Conservation (phyloP, 306 rosid genomes). For the Medicago arabica region DNA sequence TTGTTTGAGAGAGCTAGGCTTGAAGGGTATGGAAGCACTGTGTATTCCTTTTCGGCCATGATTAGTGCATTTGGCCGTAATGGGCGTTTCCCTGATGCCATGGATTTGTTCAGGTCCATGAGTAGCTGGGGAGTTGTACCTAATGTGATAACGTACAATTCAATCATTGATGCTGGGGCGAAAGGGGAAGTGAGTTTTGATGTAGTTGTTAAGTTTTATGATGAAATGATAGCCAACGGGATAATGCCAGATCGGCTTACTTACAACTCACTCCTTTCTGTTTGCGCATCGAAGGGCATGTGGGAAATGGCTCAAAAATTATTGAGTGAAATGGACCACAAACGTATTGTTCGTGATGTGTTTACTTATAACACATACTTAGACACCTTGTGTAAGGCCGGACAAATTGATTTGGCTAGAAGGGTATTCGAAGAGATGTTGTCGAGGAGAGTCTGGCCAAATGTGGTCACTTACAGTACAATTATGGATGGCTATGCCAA, state of each 20-base stretch:
- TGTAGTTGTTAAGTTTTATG: conserved; percentile 68
- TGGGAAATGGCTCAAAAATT: conserved; percentile 81
- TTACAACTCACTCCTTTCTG: conserved; percentile 81
- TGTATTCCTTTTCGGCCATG: conserved; percentile 74
- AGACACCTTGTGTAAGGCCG: conserved; percentile 88
- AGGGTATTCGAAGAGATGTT: conserved; percentile 76
- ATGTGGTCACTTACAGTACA: conserved; percentile 87
- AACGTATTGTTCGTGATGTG: conserved; percentile 72
- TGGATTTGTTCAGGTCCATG: conserved; percentile 67
- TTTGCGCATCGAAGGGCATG: conserved; percentile 75
- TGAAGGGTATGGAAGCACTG: conserved; percentile 84
- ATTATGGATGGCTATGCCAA: conserved; percentile 90
- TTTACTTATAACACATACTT: conserved; percentile 83
- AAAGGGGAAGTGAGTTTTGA: conserved; percentile 76
- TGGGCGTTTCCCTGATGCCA: conserved; percentile 65
- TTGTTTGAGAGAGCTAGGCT: conserved; percentile 64
- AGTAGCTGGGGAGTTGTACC: conserved; percentile 70
- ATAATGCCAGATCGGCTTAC: conserved; percentile 81
- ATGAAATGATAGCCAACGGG: conserved; percentile 69
- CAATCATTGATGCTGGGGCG: conserved; percentile 85
- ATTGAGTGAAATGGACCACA: conserved; percentile 71
- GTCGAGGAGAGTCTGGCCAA: conserved; percentile 63
- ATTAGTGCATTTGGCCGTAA: conserved; percentile 85
- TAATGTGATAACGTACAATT: conserved; percentile 85
- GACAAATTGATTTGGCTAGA: conserved; percentile 80